phyloP scores from a whole-genome alignment of 2,329 filamentous ascomycete genomes.

The Phialophora macrospora region DNA sequence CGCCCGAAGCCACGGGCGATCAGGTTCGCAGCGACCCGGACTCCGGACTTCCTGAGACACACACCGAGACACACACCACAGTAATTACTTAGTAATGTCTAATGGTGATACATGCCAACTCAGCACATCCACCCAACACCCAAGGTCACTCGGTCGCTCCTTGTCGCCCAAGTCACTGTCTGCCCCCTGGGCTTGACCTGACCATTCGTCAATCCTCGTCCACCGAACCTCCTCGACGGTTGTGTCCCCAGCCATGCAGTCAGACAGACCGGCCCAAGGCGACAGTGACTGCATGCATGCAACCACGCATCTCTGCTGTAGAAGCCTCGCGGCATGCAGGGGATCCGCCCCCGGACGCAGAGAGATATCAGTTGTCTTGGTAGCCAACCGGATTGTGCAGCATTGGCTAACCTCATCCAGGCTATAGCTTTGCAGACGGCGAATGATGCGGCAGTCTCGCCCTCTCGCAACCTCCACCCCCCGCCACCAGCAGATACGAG shows the following conservation, averaged over 20 bases:
- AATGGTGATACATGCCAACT: too few relatives aligned
- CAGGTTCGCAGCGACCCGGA: neutral
- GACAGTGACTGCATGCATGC: neutral
- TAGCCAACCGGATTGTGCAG: constrained; percentile 30
- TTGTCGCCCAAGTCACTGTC: neutral
- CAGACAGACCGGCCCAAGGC: neutral
- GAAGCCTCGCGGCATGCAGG: neutral
- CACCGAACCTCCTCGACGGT: neutral
- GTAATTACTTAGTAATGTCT: too few relatives aligned
- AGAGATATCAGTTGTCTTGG: neutral
- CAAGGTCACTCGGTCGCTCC: neutral
- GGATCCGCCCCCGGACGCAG: neutral
- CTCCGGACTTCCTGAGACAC: neutral
- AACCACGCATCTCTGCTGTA: neutral
- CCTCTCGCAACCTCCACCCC: neutral
- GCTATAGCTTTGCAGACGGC: constrained; percentile 12
- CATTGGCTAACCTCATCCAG: constrained; percentile 21
- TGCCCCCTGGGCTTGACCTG: too few relatives aligned
- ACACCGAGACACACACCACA: too few relatives aligned
- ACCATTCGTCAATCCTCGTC: too few relatives aligned
- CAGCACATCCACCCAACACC: too few relatives aligned
- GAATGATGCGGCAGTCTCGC: constrained; percentile 7
- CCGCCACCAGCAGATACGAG: constrained; percentile 10
- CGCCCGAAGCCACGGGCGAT: constrained; percentile 3
- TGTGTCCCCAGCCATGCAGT: neutral